These are phyloP conservation scores for Spizellomyces punctatus DNA, from an alignment of 192 early-diverging fungal genomes.

Conservation along the genomic window DNA sequence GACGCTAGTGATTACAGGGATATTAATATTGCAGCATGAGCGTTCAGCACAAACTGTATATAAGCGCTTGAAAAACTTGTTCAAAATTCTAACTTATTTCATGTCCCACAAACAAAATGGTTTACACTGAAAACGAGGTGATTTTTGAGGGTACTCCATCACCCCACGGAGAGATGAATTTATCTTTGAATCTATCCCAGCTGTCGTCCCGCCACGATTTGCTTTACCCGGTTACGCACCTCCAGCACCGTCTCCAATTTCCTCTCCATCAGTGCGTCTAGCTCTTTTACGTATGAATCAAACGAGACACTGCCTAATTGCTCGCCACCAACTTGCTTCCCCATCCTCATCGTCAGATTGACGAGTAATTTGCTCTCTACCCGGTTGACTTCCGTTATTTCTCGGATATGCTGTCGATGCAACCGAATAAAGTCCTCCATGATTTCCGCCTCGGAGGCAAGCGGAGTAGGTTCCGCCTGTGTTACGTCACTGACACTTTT, in stretches of 20 bases:
- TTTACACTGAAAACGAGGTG: too few relatives aligned
- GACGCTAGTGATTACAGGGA: conserved; percentile 3
- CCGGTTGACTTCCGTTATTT: conserved; percentile 49
- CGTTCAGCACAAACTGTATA: too few relatives aligned
- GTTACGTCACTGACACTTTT: not conserved
- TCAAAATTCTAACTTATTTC: too few relatives aligned
- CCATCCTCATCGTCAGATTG: conserved; percentile 49
- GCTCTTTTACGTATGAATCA: conserved; percentile 39
- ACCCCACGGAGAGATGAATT: too few relatives aligned
- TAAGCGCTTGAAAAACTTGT: too few relatives aligned
- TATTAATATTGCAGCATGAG: too few relatives aligned
- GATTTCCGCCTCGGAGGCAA: conserved; percentile 15
- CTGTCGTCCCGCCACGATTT: too few relatives aligned
- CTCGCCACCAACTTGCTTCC: conserved; percentile 14
- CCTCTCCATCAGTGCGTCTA: conserved; percentile 40
- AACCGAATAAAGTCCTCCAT: conserved; percentile 51
- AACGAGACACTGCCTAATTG: conserved; percentile 8
- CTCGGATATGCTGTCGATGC: conserved; percentile 53
- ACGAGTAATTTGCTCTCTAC: conserved; percentile 53
- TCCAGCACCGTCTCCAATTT: conserved; percentile 30
- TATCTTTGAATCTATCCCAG: too few relatives aligned
- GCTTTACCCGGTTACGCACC: not conserved
- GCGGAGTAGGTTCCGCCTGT: not conserved
- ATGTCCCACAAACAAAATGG: too few relatives aligned
- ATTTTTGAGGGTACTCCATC: too few relatives aligned